Conservation (phyloP, 179 eudicot genomes). For the Drosera spatulata region DNA sequence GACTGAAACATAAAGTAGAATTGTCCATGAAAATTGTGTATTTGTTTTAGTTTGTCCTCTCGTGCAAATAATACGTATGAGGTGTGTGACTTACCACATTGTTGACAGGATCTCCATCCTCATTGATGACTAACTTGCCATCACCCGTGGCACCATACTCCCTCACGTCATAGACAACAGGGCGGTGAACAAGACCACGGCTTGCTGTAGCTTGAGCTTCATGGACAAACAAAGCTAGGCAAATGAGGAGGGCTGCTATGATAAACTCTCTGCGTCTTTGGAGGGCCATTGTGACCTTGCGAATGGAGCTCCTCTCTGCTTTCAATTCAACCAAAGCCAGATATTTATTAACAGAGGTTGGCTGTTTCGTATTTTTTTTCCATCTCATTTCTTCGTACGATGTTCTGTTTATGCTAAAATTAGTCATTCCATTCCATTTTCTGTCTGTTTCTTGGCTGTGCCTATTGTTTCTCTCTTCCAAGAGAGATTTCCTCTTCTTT, state of each 20-base stretch:
- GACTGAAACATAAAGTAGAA: too few relatives aligned
- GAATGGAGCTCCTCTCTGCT: not conserved
- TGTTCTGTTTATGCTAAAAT: too few relatives aligned
- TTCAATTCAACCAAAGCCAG: not conserved
- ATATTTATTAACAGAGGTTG: not conserved
- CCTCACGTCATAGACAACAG: slow-evolving; percentile 28
- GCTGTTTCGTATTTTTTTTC: too few relatives aligned
- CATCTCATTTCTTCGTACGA: too few relatives aligned
- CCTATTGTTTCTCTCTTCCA: too few relatives aligned
- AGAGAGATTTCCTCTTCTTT: too few relatives aligned
- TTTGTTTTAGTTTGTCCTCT: too few relatives aligned
- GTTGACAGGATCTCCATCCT: not conserved
- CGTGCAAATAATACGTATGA: too few relatives aligned
- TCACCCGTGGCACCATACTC: slow-evolving; percentile 18
- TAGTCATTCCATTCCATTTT: too few relatives aligned
- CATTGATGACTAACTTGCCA: not conserved
- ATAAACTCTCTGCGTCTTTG: not conserved
- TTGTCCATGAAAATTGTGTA: too few relatives aligned
- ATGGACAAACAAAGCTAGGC: slow-evolving; percentile 19
- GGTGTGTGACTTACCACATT: not conserved
- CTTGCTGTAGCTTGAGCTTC: slow-evolving; percentile 15
- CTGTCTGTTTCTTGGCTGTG: too few relatives aligned
- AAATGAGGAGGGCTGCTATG: slow-evolving; percentile 14
- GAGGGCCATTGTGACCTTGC: slow-evolving; percentile 31
- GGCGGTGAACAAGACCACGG: slow-evolving; percentile 17